Base-by-base conservation (phyloP, 2,329 filamentous ascomycete genomes). In the Colletotrichum higginsianum region DNA sequence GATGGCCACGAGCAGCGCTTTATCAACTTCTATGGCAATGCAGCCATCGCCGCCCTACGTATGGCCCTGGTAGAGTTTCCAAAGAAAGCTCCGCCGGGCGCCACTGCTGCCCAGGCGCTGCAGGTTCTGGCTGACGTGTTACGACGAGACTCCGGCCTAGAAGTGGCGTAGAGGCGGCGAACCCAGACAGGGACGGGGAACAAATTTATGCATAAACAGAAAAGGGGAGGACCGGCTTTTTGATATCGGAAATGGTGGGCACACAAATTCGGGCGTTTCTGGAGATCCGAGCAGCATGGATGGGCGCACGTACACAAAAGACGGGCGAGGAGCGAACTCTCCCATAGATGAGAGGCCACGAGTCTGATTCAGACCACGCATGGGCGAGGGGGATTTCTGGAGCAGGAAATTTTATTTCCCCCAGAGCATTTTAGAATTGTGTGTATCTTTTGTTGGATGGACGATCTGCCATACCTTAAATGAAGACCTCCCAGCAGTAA, bases 21-120 rank as follows among this genome's bases (percentile, higher is more conserved):
- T 76, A 84, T 98, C 60, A 85, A 86, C 16, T 94, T 96, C 75
- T 99, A 95, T 77, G 96, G 95, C 1, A 91, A 90, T 61, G 90
- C 92, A 9, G 95, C 90, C 0, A 80, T 93, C n/a, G 92, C 89
- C 0, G 90, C 94, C 1, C 80, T 98, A 75, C 86, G 90, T 47
- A 85, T 89, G 62, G 93, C 93, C 0, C 83, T 96, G 35, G 81
- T 96, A n/a, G 92, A 94, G 15, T 91, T 96, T 60, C 94, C 94
- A 0, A 83, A 83, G 35, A 86, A 83, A 67, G 86, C 86, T 1
- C 81, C 84, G 2, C 79, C 83, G 23, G 84, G 85, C 63, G 86
- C 85, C 1, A 80, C 84, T 1, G 88, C 86, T 1, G 87, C 86
- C 2, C 83, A 84, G 49, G 87, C 87, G 6, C 78, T 92, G 55